These are phyloP conservation scores for Auxenochlorella pyrenoidosa DNA, from an alignment of 139 green algal species.

Conservation along the genomic window DNA sequence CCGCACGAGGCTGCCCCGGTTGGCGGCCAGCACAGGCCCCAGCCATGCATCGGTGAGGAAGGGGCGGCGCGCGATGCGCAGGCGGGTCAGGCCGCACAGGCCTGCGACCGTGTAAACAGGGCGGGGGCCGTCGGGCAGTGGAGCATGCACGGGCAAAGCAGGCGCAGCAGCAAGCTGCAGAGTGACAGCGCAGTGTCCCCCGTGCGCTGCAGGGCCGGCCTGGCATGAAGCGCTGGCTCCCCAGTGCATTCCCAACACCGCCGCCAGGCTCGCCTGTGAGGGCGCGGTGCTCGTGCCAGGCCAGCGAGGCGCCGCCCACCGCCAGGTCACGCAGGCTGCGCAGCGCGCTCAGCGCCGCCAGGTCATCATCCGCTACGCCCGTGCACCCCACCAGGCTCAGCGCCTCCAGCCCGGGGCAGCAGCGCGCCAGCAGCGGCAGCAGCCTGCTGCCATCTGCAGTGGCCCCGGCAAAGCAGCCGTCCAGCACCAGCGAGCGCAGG, in stretches of 20 bases:
- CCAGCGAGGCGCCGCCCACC: slow-evolving; percentile 10
- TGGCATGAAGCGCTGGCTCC: too few relatives aligned
- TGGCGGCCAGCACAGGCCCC: slow-evolving; percentile 25
- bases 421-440: slow-evolving; percentile 17
- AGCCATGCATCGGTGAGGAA: slow-evolving; percentile 25
- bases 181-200: too few relatives aligned
- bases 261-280: slow-evolving; percentile 12
- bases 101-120: not conserved
- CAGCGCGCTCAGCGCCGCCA: slow-evolving; percentile 6
- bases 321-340: not conserved
- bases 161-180: too few relatives aligned
- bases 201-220: too few relatives aligned
- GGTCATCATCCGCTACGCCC: not conserved
- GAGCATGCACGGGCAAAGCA: too few relatives aligned
- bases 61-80: slow-evolving; percentile 16
- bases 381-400: slow-evolving; percentile 16
- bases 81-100: not conserved
- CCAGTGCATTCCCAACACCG: too few relatives aligned
- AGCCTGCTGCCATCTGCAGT: not conserved
- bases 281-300: slow-evolving; percentile 20
- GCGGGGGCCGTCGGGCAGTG: not conserved
- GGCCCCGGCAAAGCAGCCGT: not conserved
- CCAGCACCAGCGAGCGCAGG: not conserved
- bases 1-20: slow-evolving; percentile 4
- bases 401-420: not conserved